phyloP scores from a whole-genome alignment of 2,329 filamentous ascomycete genomes.

The Botrytis porri region DNA sequence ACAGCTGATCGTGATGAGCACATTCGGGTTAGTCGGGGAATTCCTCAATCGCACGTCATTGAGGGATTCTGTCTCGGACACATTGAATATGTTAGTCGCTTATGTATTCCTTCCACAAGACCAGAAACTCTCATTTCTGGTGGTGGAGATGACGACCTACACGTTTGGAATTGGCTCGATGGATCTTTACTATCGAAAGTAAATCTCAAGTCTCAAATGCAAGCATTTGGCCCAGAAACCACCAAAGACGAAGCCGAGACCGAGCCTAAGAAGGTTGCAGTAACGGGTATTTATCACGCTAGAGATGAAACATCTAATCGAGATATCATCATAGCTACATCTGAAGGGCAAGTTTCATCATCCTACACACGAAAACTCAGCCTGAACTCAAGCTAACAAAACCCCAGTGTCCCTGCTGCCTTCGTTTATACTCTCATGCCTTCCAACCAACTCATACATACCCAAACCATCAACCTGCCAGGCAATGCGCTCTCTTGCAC shows the following conservation, averaged over 20 bases:
- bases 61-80: slow-evolving; percentile 89
- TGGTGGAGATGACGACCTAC: slow-evolving; percentile 76
- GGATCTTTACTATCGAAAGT: slow-evolving; percentile 51
- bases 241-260: not conserved
- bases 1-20: slow-evolving; percentile 75
- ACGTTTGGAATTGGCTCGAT: slow-evolving; percentile 75
- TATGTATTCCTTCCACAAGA: slow-evolving; percentile 60
- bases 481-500: slow-evolving; percentile 54
- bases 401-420: slow-evolving; percentile 55
- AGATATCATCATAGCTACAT: slow-evolving; percentile 50
- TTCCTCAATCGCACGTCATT: slow-evolving; percentile 82
- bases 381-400: not conserved
- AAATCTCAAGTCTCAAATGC: slow-evolving; percentile 49
- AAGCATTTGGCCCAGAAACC: slow-evolving; percentile 29
- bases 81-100: slow-evolving; percentile 73
- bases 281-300: slow-evolving; percentile 37
- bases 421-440: slow-evolving; percentile 60
- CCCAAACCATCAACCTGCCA: slow-evolving; percentile 51
- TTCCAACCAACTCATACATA: slow-evolving; percentile 49
- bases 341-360: slow-evolving; percentile 52
- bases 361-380: not conserved
- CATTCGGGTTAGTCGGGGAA: slow-evolving; percentile 79
- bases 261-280: slow-evolving; percentile 39
- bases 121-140: slow-evolving; percentile 74
- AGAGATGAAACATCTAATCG: slow-evolving; percentile 36